Base-by-base conservation (phyloP, 352 stramenopile genomes). In the Phytophthora pistaciae region DNA sequence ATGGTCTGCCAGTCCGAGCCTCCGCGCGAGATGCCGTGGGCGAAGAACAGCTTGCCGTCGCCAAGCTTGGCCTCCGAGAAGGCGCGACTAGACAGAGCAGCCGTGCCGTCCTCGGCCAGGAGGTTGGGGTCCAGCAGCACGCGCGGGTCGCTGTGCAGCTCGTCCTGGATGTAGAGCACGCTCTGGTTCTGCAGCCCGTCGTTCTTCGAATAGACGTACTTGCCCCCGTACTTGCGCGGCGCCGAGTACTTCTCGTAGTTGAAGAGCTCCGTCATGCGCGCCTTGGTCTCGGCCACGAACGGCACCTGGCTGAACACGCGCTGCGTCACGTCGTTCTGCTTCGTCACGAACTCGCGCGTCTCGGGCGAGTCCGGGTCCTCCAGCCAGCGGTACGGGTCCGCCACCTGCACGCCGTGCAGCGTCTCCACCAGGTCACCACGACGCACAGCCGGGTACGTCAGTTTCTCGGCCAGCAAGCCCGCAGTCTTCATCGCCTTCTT, bases 1-100 rank as follows among this genome's bases (percentile, higher is more conserved):
- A 97, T 92, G 20, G 87, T 95, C 77, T 91, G 83, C 91, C 91
- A 97, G 74, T 97, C 91, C 31, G 86, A 95, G 25, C 91, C 91
- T 18, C 91, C 83, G 36, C 87, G 78, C 1, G 89, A 91, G 64
- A 97, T 91, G 13, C 86, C 88, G 52, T 97, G 88, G 13, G 91
- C 91, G 56, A 95, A 92, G 68, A 83, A 93, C 13, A 97, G 77
- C 70, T 92, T 92, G 38, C 63, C 79, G 42, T 93, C 86, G 20
- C 79, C 64, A 0, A 75, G 53, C 68, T 93, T 93, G 53, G 78
- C 82, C 64, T 94, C 83, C 31, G 87, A 93, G 70, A 97, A 96
- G 14, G 82, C 78, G 60, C 74, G 77, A 56, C 77, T 82, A 5
- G 73, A 82, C 6, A 97, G 79, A 16, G 90, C 88, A 3, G 81